Percentiles rank a stretch among this genome's conserved stretches.
These are phyloP conservation scores for Thecaphora thlaspeos DNA, from an alignment of 1,284 basidiomycete species.

Conservation along the genomic window DNA sequence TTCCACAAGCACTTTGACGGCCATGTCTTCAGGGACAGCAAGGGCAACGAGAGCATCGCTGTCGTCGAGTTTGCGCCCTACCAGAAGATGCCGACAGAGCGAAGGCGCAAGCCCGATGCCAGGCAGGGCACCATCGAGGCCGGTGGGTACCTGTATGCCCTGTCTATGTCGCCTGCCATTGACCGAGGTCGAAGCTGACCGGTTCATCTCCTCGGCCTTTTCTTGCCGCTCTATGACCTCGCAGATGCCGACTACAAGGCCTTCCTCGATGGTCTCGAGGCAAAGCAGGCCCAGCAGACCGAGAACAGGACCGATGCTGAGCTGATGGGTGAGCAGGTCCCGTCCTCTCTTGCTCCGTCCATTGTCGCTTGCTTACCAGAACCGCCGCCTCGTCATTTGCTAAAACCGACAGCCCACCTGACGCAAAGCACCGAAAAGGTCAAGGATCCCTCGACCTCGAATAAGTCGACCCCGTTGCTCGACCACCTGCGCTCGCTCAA, in stretches of 20 bases:
- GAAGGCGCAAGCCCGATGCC: constrained; percentile 70
- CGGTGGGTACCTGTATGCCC: too few species aligned
- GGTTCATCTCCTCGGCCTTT: too few species aligned
- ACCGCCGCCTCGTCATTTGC: neutral
- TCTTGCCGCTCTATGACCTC: neutral
- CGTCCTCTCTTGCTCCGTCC: too few species aligned
- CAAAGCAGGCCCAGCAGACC: constrained; percentile 6
- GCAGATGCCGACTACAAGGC: constrained; percentile 28
- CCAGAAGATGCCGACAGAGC: constrained; percentile 74
- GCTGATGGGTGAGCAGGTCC: constrained; percentile 23
- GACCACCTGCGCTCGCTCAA: constrained; percentile 40
- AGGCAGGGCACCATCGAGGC: constrained; percentile 74
- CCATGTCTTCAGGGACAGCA: constrained; percentile 85
- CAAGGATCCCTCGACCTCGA: constrained; percentile 12
- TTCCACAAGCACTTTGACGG: constrained; percentile 88
- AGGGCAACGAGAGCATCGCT: constrained; percentile 80
- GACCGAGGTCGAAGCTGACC: too few species aligned
- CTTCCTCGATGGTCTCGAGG: constrained; percentile 22
- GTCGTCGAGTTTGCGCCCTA: constrained; percentile 92
- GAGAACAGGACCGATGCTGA: constrained; percentile 38
- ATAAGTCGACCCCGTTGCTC: constrained; percentile 40
- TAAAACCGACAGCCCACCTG: constrained; percentile 5
- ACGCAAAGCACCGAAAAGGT: constrained; percentile 11
- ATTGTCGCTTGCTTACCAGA: too few species aligned
- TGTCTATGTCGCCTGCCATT: too few species aligned